Conservation (phyloP, 305 asterid species). For the Plantago coronopus region DNA sequence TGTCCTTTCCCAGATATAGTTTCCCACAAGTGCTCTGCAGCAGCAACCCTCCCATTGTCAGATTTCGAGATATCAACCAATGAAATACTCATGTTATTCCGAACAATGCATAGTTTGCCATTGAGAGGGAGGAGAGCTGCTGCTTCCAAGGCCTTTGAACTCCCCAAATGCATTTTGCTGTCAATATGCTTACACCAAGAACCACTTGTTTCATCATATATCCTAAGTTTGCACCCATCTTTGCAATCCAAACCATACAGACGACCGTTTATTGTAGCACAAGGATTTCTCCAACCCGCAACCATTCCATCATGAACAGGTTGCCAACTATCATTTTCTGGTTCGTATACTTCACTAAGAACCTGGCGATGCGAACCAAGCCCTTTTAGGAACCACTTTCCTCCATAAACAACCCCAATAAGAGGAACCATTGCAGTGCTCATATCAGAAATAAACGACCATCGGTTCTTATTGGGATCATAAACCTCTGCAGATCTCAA, state of each 20-base stretch:
- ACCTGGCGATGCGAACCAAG: constrained; percentile 55
- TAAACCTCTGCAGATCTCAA: constrained; percentile 55
- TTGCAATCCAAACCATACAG: constrained; percentile 52
- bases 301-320: constrained; percentile 55
- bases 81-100: constrained; percentile 55
- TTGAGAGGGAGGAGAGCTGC: constrained; percentile 49
- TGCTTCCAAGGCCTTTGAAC: constrained; percentile 54
- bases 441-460: constrained; percentile 64
- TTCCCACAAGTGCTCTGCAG: constrained; percentile 55
- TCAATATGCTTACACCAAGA: constrained; percentile 59
- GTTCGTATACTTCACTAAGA: constrained; percentile 50
- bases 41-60: constrained; percentile 27
- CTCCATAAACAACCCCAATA: constrained; percentile 51
- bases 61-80: constrained; percentile 47
- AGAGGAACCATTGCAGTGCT: constrained; percentile 64
- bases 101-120: constrained; percentile 52
- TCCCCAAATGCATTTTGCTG: constrained; percentile 55
- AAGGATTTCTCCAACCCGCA: constrained; percentile 64
- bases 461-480: constrained; percentile 60
- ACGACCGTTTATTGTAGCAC: constrained; percentile 42
- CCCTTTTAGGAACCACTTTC: constrained; percentile 66
- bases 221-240: constrained; percentile 59
- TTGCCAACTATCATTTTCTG: constrained; percentile 49
- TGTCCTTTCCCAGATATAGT: constrained; percentile 57
- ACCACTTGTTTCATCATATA: constrained; percentile 44